Conservation (phyloP, 75 land plant species). For the Pseudotsuga menziesii region DNA sequence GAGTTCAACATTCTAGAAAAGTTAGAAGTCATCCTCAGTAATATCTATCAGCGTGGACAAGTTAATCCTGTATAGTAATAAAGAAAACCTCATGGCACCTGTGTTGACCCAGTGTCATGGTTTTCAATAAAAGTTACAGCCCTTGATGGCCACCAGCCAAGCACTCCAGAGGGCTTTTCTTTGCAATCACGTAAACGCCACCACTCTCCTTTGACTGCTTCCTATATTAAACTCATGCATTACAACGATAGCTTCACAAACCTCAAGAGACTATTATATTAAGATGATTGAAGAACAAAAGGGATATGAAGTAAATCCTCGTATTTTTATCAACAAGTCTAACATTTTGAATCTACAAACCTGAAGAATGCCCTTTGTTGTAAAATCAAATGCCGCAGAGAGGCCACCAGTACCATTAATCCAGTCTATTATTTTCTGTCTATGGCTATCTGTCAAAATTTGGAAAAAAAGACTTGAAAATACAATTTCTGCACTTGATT, state of each 20-base stretch:
- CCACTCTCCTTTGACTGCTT: conserved; percentile 67
- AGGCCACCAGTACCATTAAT: conserved; percentile 31
- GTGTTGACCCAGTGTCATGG: conserved; percentile 94
- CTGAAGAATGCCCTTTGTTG: conserved; percentile 81
- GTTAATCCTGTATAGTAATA: background rate
- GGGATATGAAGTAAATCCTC: background rate
- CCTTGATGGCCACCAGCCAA: conserved; percentile 91
- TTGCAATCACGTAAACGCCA: conserved; percentile 78
- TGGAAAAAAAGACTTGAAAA: background rate
- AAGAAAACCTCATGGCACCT: conserved; percentile 37
- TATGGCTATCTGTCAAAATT: conserved; percentile 45
- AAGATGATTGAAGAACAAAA: background rate
- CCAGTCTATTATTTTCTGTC: conserved; percentile 58
- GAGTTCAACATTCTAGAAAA: background rate
- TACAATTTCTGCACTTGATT: no score
- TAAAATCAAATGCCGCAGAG: conserved; percentile 73
- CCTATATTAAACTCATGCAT: conserved; percentile 26
- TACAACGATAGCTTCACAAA: conserved; percentile 3
- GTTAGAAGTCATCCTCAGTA: background rate
- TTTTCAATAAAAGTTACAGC: conserved; percentile 90
- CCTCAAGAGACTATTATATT: background rate
- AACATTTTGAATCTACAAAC: conserved; percentile 21
- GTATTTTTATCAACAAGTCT: background rate
- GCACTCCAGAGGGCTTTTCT: conserved; percentile 79
- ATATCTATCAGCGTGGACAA: background rate